Percentiles rank a stretch among this genome's conserved stretches.
Conservation (phyloP, 768 basidiomycete species). For the Trametes punicea region DNA sequence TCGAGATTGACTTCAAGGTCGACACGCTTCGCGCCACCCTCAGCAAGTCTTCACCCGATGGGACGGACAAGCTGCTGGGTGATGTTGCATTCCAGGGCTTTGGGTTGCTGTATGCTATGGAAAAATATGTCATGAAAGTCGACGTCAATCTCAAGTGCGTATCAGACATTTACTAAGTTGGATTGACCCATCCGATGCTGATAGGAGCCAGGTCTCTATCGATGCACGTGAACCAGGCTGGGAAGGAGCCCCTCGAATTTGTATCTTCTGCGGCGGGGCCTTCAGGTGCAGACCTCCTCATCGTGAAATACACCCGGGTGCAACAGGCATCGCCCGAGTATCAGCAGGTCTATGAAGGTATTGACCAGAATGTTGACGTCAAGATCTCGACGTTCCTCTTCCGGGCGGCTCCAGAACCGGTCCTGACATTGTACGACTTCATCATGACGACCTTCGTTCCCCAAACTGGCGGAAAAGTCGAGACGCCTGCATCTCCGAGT, state of each 20-base stretch:
- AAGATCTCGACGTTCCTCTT: slow-evolving; percentile 89
- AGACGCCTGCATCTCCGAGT: slow-evolving; percentile 1
- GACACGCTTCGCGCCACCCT: slow-evolving; percentile 77
- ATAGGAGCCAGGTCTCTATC: slow-evolving; percentile 55
- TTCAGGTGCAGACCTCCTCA: slow-evolving; percentile 62
- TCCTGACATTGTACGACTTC: slow-evolving; percentile 90
- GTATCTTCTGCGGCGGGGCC: slow-evolving; percentile 56
- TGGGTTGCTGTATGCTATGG: slow-evolving; percentile 64
- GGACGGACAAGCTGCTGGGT: slow-evolving; percentile 70
- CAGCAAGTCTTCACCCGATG: slow-evolving; percentile 61
- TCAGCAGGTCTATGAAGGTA: slow-evolving; percentile 69
- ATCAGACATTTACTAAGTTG: not conserved
- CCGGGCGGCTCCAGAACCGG: slow-evolving; percentile 84
- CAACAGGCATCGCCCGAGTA: slow-evolving; percentile 88
- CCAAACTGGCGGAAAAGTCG: slow-evolving; percentile 26
- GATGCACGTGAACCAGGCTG: slow-evolving; percentile 67
- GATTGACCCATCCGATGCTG: not conserved
- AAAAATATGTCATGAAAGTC: slow-evolving; percentile 85
- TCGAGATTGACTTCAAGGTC: slow-evolving; percentile 87
- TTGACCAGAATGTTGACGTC: slow-evolving; percentile 86
- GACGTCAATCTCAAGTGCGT: slow-evolving; percentile 73
- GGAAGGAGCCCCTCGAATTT: slow-evolving; percentile 52
- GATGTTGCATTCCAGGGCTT: slow-evolving; percentile 79
- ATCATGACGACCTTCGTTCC: slow-evolving; percentile 96
- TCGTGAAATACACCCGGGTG: slow-evolving; percentile 72